Base-by-base conservation (phyloP, 2,329 filamentous ascomycete genomes). In the Scytalidium sp. region DNA sequence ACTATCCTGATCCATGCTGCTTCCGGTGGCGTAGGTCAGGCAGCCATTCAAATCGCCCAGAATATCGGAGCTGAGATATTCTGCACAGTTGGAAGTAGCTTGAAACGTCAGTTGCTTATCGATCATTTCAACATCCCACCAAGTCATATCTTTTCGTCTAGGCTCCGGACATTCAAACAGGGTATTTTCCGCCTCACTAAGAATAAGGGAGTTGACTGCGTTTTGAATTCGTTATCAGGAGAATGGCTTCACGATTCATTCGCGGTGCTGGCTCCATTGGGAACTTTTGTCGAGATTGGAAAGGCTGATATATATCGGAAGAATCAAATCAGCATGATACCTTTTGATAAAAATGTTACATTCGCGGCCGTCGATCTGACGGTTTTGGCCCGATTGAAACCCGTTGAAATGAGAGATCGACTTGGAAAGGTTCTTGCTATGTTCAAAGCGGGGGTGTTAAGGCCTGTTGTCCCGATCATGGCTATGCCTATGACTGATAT, bases 351-450 rank as follows among this genome's bases (percentile, higher is more conserved):
- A 1, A 73, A 65, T 20, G 62, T 71, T 19, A 67, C 64, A 0
- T 75, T 75, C 47, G 56, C 66, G 4, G 66, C 67, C 0, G 61
- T 75, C 2, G 70, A 75, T 53, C 52, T 75, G 3, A 41, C 43
- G 15, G 39, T 49, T 1, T 17, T 53, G 21, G 7, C 13, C 4
- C 20, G 36, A 22, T 3, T 3, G 10, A 48, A 19, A 23, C 46
- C 46, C 15, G 50, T 46, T 20, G 46, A 44, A 41, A 36, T 39
- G 40, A 50, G 43, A 11, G 32, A 43, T 2, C 40, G 41, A 23
- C 42, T 52, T 13, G 32, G 29, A 10, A 55, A 63, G 19, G 53
- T 62, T 19, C 55, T 61, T 32, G 46, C 42, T 17, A 45, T 61
- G 17, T 49, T 59, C 9, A 32, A 46, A 3, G 48, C 51, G 25